Base-by-base conservation (phyloP, 179 eudicot species). In the Amaranthus tricolor region DNA sequence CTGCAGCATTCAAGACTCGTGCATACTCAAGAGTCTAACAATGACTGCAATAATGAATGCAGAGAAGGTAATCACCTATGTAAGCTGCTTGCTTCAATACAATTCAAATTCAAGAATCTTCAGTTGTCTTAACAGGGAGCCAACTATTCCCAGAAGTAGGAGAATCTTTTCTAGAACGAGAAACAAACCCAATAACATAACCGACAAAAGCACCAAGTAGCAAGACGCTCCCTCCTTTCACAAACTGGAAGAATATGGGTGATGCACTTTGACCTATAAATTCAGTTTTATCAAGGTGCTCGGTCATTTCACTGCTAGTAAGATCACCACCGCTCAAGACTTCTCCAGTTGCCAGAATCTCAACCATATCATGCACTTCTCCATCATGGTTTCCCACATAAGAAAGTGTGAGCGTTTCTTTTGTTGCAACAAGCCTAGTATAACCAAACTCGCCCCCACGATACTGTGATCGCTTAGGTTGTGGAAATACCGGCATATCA, bases 341-440 rank as follows among this genome's bases (percentile, higher is more conserved):
- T 83, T 79, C 80, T 57, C 98, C 98, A 0, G 86, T 82, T 16
- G 97, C 92, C 67, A 87, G 55, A 75, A 96, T 83, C 85, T 94
- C 94, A 75, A 96, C 90, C 80, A 17, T 70, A 77, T 96, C 99
- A 64, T 93, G 99, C 13, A 96, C 96, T 85, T 93, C 88, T 9
- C 99, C 99, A 50, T 96, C 99, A 73, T 96, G 99, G 74, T 96
- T 96, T 62, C 99, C 99, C 0, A 96, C 88, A 68, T 89, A 96
- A 4, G 96, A 87, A 60, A 93, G 72, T 0, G 83, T 90, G 62
- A 96, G 97, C 79, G 88, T 94, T 76, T 93, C 93, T 70, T 83
- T 93, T 20, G 84, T 80, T n/a, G 98, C 97, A 51, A 80, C 76
- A 15, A 96, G 90, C 79, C 98, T 84, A 16, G 91, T 89, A 70